Conservation (phyloP, 495 filamentous ascomycete species). For the Penicillium silybi region DNA sequence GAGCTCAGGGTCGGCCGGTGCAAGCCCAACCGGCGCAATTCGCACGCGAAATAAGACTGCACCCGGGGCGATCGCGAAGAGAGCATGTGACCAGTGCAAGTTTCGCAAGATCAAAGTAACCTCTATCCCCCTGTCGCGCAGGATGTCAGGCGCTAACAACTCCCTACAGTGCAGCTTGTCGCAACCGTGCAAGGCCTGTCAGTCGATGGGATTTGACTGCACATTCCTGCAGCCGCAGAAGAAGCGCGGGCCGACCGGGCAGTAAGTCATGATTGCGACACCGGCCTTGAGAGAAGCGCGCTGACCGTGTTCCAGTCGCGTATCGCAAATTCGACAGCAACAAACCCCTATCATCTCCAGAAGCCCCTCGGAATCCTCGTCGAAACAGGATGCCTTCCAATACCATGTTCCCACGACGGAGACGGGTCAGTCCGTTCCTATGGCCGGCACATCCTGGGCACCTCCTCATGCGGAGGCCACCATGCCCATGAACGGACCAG, state of each 20-base stretch:
- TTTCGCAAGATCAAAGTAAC: slow-evolving; percentile 43
- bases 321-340: slow-evolving; percentile 41
- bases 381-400: slow-evolving; percentile 19
- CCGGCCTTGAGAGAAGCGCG: neutral
- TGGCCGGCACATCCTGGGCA: slow-evolving; percentile 21
- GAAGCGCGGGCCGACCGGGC: slow-evolving; percentile 39
- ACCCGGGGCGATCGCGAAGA: slow-evolving; percentile 26
- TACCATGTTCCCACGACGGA: slow-evolving; percentile 23
- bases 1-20: slow-evolving; percentile 15
- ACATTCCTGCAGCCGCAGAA: slow-evolving; percentile 44
- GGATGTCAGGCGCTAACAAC: slow-evolving; percentile 10
- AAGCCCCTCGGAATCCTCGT: slow-evolving; percentile 9
- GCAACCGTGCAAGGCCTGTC: slow-evolving; percentile 37
- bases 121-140: slow-evolving; percentile 6
- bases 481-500: slow-evolving; percentile 21
- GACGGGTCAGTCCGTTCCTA: slow-evolving; percentile 12
- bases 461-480: slow-evolving; percentile 18
- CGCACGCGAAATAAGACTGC: slow-evolving; percentile 25
- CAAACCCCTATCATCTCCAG: slow-evolving; percentile 24
- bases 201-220: slow-evolving; percentile 42
- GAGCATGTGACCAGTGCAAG: slow-evolving; percentile 43
- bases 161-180: slow-evolving; percentile 36
- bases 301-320: slow-evolving; percentile 25
- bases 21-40: slow-evolving; percentile 21
- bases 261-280: slow-evolving; percentile 30